Evolutionary conservation across 2,329 filamentous ascomycete genomes (phyloP), one percentile per base, ranked within the genome.

Genomic region (Talaromyces marneffei): DNA sequence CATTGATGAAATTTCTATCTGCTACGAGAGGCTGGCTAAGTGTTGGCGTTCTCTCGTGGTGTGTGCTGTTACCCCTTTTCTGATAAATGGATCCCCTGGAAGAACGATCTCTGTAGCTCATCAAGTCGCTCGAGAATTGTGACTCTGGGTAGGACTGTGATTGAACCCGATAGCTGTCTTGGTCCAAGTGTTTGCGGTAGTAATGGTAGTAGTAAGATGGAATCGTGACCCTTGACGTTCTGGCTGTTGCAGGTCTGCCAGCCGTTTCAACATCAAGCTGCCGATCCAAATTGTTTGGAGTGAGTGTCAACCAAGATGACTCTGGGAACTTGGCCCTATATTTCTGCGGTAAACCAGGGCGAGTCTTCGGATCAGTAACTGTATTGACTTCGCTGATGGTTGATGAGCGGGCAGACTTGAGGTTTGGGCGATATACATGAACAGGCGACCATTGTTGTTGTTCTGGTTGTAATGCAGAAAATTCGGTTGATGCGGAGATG

Each of bases 201-300:
- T 57, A 61, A 12, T 27, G 42, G n/a, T 40, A 40, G 4, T 57
- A 63, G 9, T 57, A 57, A 37, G 42, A 42, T 3, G 59, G 58
- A 14, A 54, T 63, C 18, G 58, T 44, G 12, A 58, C 35, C 12
- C 46, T 61, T 14, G 59, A 53, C n/a, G 61, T 57, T n/a, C 40
- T 52, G 10, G 33, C 25, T 20, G 37, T 42, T 4, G 1, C 23
- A 14, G 33, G 52, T 37, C 52, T 55, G 27, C 16, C 14, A 16
- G 20, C 33, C 48, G 55, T 35, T 20, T 35, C 37, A 12, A 37
- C n/a, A 37, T 46, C 40, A 35, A n/a, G 12, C 12, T 25, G 25
- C 14, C 31, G 40, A 46, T 57, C 40, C 14, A 25, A 27, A 16
- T 48, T 44, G 29, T 23, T 23, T 16, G 39, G 55, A 27, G 39